A percentile compares a stretch with the other conserved stretches of the same genome.
phyloP scores from a whole-genome alignment of 805 yeast species.

The Pichia pseudocactophila region DNA sequence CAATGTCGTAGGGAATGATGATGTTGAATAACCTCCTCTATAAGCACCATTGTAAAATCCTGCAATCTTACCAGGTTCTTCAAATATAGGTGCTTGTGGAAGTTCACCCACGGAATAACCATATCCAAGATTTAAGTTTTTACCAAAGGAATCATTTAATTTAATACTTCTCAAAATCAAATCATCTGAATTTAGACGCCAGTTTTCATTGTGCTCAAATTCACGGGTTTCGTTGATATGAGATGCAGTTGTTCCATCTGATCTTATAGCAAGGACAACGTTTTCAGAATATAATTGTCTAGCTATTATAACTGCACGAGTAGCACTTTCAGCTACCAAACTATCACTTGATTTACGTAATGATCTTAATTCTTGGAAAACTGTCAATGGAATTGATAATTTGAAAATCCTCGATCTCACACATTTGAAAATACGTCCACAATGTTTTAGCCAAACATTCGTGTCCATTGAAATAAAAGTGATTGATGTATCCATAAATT shows the following conservation, averaged over 20 bases:
- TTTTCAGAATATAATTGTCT: conserved; percentile 54
- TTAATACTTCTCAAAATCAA: conserved; percentile 47
- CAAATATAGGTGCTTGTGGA: conserved; percentile 8
- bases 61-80: conserved; percentile 9
- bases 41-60: conserved; percentile 12
- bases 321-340: conserved; percentile 70
- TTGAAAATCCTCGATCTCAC: conserved; percentile 50
- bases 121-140: conserved; percentile 22
- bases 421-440: conserved; percentile 67
- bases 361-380: conserved; percentile 69
- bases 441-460: conserved; percentile 72
- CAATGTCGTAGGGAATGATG: conserved; percentile 1
- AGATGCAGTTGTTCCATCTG: conserved; percentile 61
- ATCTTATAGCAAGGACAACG: conserved; percentile 50
- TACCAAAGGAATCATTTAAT: conserved; percentile 24
- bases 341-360: conserved; percentile 64
- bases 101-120: conserved; percentile 14
- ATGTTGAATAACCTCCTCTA: conserved; percentile 8
- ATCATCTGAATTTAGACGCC: conserved; percentile 69
- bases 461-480: conserved; percentile 65
- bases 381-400: conserved; percentile 61
- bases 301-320: conserved; percentile 67
- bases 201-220: conserved; percentile 61
- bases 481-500: conserved; percentile 45
- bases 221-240: conserved; percentile 66